phyloP scores from a whole-genome alignment of 2,329 filamentous ascomycete genomes.

The Colletotrichum sp. region DNA sequence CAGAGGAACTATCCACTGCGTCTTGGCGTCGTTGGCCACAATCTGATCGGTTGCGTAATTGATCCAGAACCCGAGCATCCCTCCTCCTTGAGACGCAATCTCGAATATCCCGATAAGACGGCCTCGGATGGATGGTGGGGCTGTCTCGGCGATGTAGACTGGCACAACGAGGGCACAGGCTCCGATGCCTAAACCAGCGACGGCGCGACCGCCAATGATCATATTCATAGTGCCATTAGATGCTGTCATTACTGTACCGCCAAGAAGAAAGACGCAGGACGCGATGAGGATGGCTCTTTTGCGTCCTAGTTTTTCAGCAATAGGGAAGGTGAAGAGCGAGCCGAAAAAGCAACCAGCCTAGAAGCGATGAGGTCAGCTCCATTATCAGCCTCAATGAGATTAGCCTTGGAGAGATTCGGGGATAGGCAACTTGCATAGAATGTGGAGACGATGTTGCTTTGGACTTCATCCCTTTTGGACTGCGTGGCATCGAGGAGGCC shows the following conservation, averaged over 20 bases:
- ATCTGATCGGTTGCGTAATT: slow-evolving; percentile 32
- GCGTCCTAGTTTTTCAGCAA: not conserved
- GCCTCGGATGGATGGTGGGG: slow-evolving; percentile 56
- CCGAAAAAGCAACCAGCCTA: not conserved
- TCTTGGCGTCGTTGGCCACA: slow-evolving; percentile 11
- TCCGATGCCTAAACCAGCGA: slow-evolving; percentile 57
- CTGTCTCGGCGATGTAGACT: slow-evolving; percentile 62
- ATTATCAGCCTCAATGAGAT: rapidly evolving
- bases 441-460: slow-evolving; percentile 41
- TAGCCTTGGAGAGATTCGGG: rapidly evolving
- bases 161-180: slow-evolving; percentile 56
- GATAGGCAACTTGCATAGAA: slow-evolving; percentile 38
- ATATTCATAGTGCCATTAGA: slow-evolving; percentile 46
- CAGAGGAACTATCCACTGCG: slow-evolving; percentile 49
- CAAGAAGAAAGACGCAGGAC: slow-evolving; percentile 47
- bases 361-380: not conserved
- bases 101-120: slow-evolving; percentile 54
- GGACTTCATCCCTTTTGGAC: slow-evolving; percentile 13
- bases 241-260: slow-evolving; percentile 46
- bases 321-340: not conserved
- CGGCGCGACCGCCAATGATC: slow-evolving; percentile 59
- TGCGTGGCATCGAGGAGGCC: slow-evolving; percentile 1
- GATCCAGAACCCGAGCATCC: slow-evolving; percentile 50
- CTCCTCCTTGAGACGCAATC: slow-evolving; percentile 54
- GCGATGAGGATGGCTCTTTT: not conserved